Percentiles rank a stretch among this genome's conserved stretches.
Evolutionary conservation across 2,329 filamentous ascomycete species (phyloP).

Genomic region (Trichoderma atroviride): DNA sequence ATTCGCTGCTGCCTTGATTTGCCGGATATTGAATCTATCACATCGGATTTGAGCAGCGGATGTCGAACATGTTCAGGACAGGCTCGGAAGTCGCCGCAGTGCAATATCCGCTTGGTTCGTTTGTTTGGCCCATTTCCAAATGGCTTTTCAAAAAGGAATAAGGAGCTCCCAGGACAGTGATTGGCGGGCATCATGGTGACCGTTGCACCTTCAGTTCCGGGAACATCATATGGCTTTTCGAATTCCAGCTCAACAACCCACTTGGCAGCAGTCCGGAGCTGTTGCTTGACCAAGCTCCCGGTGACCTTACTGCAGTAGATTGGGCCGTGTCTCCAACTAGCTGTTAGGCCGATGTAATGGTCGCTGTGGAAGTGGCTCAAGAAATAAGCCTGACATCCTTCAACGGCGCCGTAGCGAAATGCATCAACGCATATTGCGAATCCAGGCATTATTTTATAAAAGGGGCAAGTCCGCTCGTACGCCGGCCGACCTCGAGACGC

Average conservation of each 20-base stretch:
- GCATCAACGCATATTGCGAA: slow-evolving; percentile 94
- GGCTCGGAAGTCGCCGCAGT: slow-evolving; percentile 95
- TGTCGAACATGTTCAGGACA: slow-evolving; percentile 83
- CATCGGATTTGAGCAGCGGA: slow-evolving; percentile 76
- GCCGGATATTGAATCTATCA: slow-evolving; percentile 69
- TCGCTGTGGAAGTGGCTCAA: slow-evolving; percentile 98
- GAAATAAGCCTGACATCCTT: slow-evolving; percentile 93
- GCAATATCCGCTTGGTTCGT: slow-evolving; percentile 76
- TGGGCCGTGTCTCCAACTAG: slow-evolving; percentile 87
- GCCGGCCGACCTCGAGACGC: slow-evolving; percentile 81
- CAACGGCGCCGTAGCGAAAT: slow-evolving; percentile 90
- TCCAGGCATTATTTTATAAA: slow-evolving; percentile 97
- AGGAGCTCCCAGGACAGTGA: slow-evolving; percentile 91
- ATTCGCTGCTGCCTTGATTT: slow-evolving; percentile 81
- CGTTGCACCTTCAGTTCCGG: slow-evolving; percentile 76
- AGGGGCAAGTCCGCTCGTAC: slow-evolving; percentile 89
- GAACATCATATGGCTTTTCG: slow-evolving; percentile 76
- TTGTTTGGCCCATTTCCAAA: slow-evolving; percentile 61
- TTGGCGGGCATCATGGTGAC: slow-evolving; percentile 97
- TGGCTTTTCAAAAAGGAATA: slow-evolving; percentile 88
- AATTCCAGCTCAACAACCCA: slow-evolving; percentile 87
- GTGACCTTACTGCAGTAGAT: slow-evolving; percentile 97
- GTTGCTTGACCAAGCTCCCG: slow-evolving; percentile 82
- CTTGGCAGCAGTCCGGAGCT: slow-evolving; percentile 81
- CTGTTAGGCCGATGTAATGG: slow-evolving; percentile 89